Conservation (phyloP, 2,329 filamentous ascomycete species). For the Periglandula ipomoeae region DNA sequence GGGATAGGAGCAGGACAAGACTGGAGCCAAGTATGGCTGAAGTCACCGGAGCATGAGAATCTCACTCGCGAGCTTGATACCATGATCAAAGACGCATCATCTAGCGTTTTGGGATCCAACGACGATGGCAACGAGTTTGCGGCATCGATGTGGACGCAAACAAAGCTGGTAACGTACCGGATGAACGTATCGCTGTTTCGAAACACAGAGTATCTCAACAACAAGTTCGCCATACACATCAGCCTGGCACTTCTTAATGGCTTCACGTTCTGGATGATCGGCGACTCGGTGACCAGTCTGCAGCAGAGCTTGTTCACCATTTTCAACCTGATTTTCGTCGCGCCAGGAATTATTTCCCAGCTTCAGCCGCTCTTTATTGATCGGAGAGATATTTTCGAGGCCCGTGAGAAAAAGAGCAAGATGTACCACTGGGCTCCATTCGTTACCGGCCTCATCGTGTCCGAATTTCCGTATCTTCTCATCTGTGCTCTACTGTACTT, state of each 20-base stretch:
- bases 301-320: constrained; percentile 49
- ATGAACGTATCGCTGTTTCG: constrained; percentile 54
- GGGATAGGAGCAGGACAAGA: constrained; percentile 41
- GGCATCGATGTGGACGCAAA: constrained; percentile 53
- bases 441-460: constrained; percentile 41
- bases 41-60: constrained; percentile 48
- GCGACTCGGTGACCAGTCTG: constrained; percentile 38
- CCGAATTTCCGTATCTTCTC: constrained; percentile 36
- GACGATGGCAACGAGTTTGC: constrained; percentile 62
- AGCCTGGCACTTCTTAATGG: constrained; percentile 48
- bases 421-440: constrained; percentile 53
- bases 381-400: constrained; percentile 47
- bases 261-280: constrained; percentile 53
- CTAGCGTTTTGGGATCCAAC: constrained; percentile 29
- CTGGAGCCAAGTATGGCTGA: constrained; percentile 63
- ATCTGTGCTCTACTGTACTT: constrained; percentile 38
- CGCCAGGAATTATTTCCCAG: constrained; percentile 48
- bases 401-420: constrained; percentile 51
- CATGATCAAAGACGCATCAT: constrained; percentile 47
- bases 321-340: constrained; percentile 56
- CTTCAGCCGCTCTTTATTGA: constrained; percentile 50
- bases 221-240: constrained; percentile 51
- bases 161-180: constrained; percentile 54
- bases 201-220: constrained; percentile 57
- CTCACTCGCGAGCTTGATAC: constrained; percentile 53